Evolutionary conservation across 257 asterid species (phyloP), one percentile per base, ranked within the genome.

Genomic region (Gentiana straminea): DNA sequence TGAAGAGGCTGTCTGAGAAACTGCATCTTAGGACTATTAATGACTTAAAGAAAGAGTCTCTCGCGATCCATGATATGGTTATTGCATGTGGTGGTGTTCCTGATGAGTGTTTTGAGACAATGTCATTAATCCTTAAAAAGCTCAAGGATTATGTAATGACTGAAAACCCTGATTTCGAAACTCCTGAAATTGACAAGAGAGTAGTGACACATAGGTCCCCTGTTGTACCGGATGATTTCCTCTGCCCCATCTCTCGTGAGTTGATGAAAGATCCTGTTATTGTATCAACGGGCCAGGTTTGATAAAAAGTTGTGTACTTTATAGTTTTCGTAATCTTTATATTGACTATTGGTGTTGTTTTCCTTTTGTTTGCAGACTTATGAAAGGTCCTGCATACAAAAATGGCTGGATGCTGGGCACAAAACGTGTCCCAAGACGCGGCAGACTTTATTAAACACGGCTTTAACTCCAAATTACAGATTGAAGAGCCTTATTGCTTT

Each of bases 261-360:
- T 78, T 92, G 80, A 92, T 92, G 98, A 86, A 85, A 69, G 98
- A 92, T 74, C 98, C 98, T 13, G 98, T 92, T 7, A 92, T 88
- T 67, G 98, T 92, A 58, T 92, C 98, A 35, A 88, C 98, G 8
- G 98, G 98, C 43, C 98, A 92, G 97, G 98, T 92, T 15, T 61
- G 58, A 64, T 61, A 15, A 64, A 43, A 7, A 49, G 38, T 45
- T 53, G 13, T 57, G 13, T 13, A 46, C 69, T 61, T 53, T 15
- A 38, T n/a, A n/a, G n/a, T n/a, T n/a, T n/a, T n/a, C n/a, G n/a
- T 58, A 13, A 1, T 4, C 3, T 32, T 33, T 1, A 6, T 8
- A 6, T 35, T n/a, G 13, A 1, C 47, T 59, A 35, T 33, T n/a
- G n/a, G n/a, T 52, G 34, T 64, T 52, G 35, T 12, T 36, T 52